These are phyloP conservation scores for Candolleomyces aberdarensis DNA, from an alignment of 768 basidiomycete species.

Conservation along the genomic window DNA sequence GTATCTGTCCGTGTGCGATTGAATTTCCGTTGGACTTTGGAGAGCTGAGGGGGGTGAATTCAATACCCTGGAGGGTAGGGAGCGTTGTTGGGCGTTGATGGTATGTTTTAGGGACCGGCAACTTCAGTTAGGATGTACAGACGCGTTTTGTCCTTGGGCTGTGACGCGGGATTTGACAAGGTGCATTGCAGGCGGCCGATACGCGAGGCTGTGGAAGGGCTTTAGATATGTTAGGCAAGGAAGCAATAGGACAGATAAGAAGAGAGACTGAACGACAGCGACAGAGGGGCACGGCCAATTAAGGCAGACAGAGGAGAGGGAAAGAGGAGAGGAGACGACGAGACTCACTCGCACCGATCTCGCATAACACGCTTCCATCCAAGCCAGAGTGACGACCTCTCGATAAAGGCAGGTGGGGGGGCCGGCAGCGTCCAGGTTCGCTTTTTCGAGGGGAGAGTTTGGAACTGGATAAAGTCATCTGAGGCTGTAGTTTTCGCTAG, in stretches of 20 bases:
- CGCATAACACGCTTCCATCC: conserved; percentile 49
- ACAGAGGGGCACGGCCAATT: background rate
- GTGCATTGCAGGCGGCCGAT: conserved; percentile 40
- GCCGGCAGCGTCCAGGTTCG: conserved; percentile 33
- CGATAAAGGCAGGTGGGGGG: conserved; percentile 80
- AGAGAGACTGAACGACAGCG: background rate
- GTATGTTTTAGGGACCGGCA: conserved; percentile 58
- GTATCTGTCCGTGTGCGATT: too few relatives aligned
- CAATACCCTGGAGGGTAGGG: conserved; percentile 56
- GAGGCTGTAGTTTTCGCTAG: background rate
- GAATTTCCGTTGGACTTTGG: background rate
- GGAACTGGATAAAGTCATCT: background rate
- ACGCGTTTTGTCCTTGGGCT: background rate
- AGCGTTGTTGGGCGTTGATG: conserved; percentile 43
- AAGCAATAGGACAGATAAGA: background rate
- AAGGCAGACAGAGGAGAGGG: background rate
- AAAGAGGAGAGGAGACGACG: too few relatives aligned
- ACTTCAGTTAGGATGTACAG: conserved; percentile 73
- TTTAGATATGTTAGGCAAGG: background rate
- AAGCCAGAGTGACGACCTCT: conserved; percentile 50
- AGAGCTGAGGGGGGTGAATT: conserved; percentile 29
- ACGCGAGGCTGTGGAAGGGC: conserved; percentile 53
- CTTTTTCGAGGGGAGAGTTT: conserved; percentile 16
- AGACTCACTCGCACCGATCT: conserved; percentile 61
- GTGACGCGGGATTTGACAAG: background rate